A percentile compares a stretch with the other conserved stretches of the same genome.
Evolutionary conservation across 192 early-diverging fungal genomes (phyloP).

Genomic region (Mortierella alpina): DNA sequence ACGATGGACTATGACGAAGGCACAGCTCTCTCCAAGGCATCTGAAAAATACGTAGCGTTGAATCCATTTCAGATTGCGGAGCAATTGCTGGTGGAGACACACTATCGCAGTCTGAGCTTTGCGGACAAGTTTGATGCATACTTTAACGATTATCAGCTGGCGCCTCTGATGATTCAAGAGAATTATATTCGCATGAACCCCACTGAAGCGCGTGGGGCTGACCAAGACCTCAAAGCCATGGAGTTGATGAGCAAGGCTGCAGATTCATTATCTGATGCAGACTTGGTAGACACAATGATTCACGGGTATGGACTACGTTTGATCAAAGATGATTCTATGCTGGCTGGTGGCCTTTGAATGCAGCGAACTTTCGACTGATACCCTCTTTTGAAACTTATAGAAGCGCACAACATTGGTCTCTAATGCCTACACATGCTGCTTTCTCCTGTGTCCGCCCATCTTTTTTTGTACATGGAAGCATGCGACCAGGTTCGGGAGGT

Average conservation of each 20-base stretch:
- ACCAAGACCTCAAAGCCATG: conserved; percentile 49
- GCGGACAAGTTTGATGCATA: conserved; percentile 88
- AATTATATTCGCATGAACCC: conserved; percentile 86
- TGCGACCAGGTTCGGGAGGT: conserved; percentile 42
- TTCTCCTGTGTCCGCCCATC: conserved; percentile 88
- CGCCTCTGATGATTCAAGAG: conserved; percentile 96
- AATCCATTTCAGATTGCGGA: conserved; percentile 83
- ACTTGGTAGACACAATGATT: conserved; percentile 82
- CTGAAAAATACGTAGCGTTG: conserved; percentile 52
- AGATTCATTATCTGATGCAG: conserved; percentile 85
- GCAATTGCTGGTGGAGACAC: conserved; percentile 64
- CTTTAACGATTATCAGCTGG: conserved; percentile 88
- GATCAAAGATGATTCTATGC: conserved; percentile 1
- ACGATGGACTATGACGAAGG: conserved; percentile 86
- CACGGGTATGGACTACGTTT: conserved; percentile 58
- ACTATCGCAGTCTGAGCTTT: conserved; percentile 35
- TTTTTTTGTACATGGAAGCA: conserved; percentile 80
- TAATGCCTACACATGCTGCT: conserved; percentile 89
- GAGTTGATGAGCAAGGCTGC: conserved; percentile 83
- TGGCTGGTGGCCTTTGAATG: conserved; percentile 20
- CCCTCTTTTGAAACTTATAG: conserved; percentile 50
- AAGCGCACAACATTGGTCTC: conserved; percentile 84
- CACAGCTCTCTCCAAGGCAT: conserved; percentile 70
- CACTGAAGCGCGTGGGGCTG: conserved; percentile 37
- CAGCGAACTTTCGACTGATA: not conserved